Evolutionary conservation across 768 basidiomycete species (phyloP).

Genomic region (Mycena floridula): DNA sequence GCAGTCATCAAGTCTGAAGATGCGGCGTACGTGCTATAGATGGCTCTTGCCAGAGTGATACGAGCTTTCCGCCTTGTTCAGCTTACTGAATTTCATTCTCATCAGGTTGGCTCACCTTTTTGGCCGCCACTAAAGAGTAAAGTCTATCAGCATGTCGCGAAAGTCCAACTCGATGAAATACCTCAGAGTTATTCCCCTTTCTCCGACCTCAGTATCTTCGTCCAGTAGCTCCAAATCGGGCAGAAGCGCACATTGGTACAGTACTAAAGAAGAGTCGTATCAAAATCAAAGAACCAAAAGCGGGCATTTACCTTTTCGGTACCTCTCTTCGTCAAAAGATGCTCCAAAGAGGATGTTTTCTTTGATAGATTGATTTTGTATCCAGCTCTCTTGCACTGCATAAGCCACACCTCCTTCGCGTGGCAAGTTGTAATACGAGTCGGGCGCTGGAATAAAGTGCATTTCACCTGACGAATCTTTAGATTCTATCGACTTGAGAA

Average conservation of each 20-base stretch:
- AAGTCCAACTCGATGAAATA: background rate
- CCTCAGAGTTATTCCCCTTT: constrained; percentile 43
- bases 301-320: constrained; percentile 18
- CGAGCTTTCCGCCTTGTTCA: constrained; percentile 24
- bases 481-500: background rate
- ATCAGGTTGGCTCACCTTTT: constrained; percentile 14
- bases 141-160: no score
- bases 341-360: constrained; percentile 41
- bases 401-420: constrained; percentile 67
- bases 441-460: constrained; percentile 49
- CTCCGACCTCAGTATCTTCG: constrained; percentile 44
- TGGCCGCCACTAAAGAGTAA: constrained; percentile 28
- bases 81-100: background rate
- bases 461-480: constrained; percentile 41
- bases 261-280: constrained; percentile 9
- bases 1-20: no score
- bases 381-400: constrained; percentile 82
- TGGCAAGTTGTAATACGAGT: constrained; percentile 67
- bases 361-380: constrained; percentile 72
- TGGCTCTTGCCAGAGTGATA: constrained; percentile 37
- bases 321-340: constrained; percentile 30
- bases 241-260: constrained; percentile 32
- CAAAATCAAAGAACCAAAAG: background rate
- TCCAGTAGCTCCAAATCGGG: constrained; percentile 38
- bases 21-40: no score